Base-by-base conservation (phyloP, 768 basidiomycete species). In the Hericium coralloides region DNA sequence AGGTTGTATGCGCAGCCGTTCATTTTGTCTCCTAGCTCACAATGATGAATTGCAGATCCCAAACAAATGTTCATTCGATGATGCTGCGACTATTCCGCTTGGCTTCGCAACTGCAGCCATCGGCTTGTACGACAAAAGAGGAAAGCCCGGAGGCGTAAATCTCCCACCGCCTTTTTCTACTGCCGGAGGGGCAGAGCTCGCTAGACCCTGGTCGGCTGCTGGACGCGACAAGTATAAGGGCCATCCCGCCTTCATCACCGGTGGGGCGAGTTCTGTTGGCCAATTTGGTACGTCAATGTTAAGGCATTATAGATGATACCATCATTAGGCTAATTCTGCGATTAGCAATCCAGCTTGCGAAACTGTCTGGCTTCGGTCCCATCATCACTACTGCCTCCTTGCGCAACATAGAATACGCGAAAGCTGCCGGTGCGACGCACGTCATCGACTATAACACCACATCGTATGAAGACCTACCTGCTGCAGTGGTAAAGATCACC, bases 191-290 rank as follows among this genome's bases (percentile, higher is more conserved):
- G 66, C 73, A 2, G 75, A 72, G 52, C 68, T 81, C 53, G 62
- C 68, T 53, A 59, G 73, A 9, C 75, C 77, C 0, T 69, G 75
- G 63, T 70, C 70, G 39, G 60, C 67, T 15, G 68, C 66, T n/a
- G 71, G 70, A 56, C 62, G 62, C 22, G 74, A 72, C 41, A 76
- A 72, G 47, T 79, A 79, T 59, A 66, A 66, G 39, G 76, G 70
- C 4, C 71, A 71, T 50, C 73, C 79, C 0, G 72, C 80, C 45
- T 57, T 82, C 38, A 72, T 81, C 52, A 65, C 79, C 17, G 80
- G 79, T 31, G 79, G 79, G 5, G 63, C 73, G 23, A 73, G 73
- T 48, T 79, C 77, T 43, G 76, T 79, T 2, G 79, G 80, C 41
- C 77, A 80, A 71, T 75, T 69, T 36, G 75, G 79, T 76, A 66